Evolutionary conservation across 495 filamentous ascomycete species (phyloP).

Genomic region (Chaetomium fimeti): DNA sequence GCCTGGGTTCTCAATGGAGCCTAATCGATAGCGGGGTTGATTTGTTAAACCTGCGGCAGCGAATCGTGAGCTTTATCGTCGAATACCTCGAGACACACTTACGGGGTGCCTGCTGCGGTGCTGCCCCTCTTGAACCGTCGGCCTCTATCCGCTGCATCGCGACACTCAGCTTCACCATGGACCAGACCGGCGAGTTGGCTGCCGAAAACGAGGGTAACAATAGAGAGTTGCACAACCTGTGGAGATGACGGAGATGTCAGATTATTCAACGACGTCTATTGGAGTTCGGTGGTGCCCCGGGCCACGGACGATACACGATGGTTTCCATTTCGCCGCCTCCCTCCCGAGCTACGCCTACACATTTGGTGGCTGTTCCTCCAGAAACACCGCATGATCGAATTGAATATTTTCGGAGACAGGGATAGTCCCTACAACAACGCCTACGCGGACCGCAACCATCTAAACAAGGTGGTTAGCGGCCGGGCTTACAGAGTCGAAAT

Average conservation of each 20-base stretch:
- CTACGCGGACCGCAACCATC: conserved; percentile 1
- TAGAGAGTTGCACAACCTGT: too few species aligned
- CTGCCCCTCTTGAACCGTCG: too few species aligned
- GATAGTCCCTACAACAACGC: background rate
- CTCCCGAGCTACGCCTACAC: background rate
- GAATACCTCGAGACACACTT: too few species aligned
- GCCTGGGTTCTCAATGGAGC: too few species aligned
- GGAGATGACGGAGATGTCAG: background rate
- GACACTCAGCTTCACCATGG: too few species aligned
- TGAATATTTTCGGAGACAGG: background rate
- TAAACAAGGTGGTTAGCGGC: background rate
- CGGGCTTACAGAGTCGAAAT: background rate
- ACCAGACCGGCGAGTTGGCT: too few species aligned
- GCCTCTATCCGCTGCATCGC: too few species aligned
- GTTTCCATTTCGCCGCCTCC: background rate
- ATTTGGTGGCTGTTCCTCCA: background rate
- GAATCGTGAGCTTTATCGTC: too few species aligned
- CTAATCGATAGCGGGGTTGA: too few species aligned
- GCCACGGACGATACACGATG: background rate
- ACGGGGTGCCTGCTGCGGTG: too few species aligned
- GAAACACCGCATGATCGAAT: conserved; percentile 7
- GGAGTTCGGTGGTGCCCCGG: background rate
- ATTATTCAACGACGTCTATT: background rate
- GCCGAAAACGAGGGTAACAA: too few species aligned
- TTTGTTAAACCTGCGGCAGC: too few species aligned